phyloP scores from a whole-genome alignment of 2,329 filamentous ascomycete genomes.

The Botrytis pseudocinerea region DNA sequence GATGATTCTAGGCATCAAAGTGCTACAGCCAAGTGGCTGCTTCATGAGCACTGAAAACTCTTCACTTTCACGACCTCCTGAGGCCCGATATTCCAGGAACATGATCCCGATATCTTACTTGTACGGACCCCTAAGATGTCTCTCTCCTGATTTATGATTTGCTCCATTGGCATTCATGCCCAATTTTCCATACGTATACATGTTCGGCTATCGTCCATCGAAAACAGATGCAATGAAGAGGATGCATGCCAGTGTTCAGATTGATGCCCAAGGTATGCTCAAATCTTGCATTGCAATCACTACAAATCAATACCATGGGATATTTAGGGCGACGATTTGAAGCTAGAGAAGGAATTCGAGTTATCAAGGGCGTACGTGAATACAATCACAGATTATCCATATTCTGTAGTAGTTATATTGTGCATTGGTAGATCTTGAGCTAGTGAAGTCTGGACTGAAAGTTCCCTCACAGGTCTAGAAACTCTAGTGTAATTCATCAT shows the following conservation, averaged over 20 bases:
- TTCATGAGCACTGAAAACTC: background rate
- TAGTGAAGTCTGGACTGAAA: background rate
- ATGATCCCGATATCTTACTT: background rate
- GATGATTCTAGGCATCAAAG: background rate
- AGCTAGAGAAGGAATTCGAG: background rate
- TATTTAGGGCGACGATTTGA: no score
- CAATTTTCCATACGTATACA: no score
- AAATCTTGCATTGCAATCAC: background rate
- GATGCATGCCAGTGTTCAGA: background rate
- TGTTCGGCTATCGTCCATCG: background rate
- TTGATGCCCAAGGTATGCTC: background rate
- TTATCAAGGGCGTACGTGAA: background rate
- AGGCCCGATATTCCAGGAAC: background rate
- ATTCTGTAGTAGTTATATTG: background rate
- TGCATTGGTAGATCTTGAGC: background rate
- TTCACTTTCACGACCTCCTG: background rate
- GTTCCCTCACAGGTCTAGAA: background rate
- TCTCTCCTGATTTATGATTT: background rate
- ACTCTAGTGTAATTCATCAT: background rate
- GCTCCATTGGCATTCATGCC: background rate
- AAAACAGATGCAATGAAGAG: background rate
- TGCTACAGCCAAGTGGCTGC: background rate
- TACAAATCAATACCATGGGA: background rate
- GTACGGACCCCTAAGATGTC: background rate
- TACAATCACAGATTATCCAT: background rate